Percentiles rank a stretch among this genome's conserved stretches.
Conservation (phyloP, 441 rosid genomes). For the Adansonia rubrostipa region DNA sequence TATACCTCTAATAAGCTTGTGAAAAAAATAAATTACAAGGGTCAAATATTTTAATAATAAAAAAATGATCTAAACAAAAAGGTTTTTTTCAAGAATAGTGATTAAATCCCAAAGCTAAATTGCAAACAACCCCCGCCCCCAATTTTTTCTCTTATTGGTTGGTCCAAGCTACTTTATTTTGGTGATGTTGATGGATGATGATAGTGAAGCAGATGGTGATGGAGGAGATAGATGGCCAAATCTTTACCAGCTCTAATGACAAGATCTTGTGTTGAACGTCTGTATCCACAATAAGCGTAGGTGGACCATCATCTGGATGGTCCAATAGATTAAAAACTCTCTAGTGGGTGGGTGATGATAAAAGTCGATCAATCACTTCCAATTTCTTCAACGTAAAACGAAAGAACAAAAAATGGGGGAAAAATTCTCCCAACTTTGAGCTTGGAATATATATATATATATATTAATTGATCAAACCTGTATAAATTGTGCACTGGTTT, state of each 20-base stretch:
- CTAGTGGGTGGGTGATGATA: slow-evolving; percentile 23
- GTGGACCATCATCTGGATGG: slow-evolving; percentile 38
- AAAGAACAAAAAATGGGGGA: background rate
- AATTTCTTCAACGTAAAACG: slow-evolving; percentile 21
- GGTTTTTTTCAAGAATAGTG: no score
- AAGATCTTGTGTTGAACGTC: slow-evolving; percentile 30
- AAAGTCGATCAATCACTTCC: slow-evolving; percentile 46
- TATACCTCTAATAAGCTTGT: background rate
- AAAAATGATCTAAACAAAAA: no score
- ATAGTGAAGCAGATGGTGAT: slow-evolving; percentile 28
- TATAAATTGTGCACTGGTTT: background rate
- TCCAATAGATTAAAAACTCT: slow-evolving; percentile 27
- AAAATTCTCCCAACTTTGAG: slow-evolving; percentile 23
- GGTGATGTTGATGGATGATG: slow-evolving; percentile 49
- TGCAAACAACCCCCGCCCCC: no score
- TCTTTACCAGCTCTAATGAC: slow-evolving; percentile 29
- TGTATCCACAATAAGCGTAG: slow-evolving; percentile 29
- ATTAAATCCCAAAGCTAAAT: no score
- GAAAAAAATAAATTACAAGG: no score
- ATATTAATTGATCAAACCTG: background rate
- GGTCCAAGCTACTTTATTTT: slow-evolving; percentile 35
- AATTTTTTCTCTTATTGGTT: slow-evolving; percentile 14
- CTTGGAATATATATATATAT: background rate
- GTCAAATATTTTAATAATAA: no score
- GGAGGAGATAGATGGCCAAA: slow-evolving; percentile 31